Percentiles rank a stretch among this genome's conserved stretches.
These are phyloP conservation scores for Plasmodium fragile DNA, from an alignment of 169 alveolate genomes.

Conservation along the genomic window DNA sequence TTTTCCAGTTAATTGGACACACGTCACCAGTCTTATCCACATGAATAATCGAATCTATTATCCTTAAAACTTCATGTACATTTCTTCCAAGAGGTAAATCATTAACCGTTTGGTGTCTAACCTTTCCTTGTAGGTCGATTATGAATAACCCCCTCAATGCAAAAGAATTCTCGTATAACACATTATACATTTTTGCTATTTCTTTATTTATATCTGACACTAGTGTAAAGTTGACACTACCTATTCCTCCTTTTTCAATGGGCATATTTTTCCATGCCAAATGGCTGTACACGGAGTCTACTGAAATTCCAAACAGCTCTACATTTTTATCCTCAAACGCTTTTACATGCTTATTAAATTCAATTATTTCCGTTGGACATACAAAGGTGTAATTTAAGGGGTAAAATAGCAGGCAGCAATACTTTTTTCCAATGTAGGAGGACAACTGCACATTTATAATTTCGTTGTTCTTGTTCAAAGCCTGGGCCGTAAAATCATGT, in stretches of 20 bases:
- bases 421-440: constrained; percentile 79
- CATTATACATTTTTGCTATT: constrained; percentile 82
- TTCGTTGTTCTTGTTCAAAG: constrained; percentile 76
- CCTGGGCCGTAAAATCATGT: constrained; percentile 81
- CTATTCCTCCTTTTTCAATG: constrained; percentile 83
- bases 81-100: constrained; percentile 87
- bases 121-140: constrained; percentile 82
- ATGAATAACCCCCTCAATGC: constrained; percentile 84
- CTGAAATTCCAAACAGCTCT: constrained; percentile 85
- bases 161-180: constrained; percentile 82
- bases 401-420: constrained; percentile 83
- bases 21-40: constrained; percentile 85
- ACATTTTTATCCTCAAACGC: constrained; percentile 82
- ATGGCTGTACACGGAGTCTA: constrained; percentile 86
- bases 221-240: constrained; percentile 83
- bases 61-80: constrained; percentile 85
- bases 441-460: constrained; percentile 77
- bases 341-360: constrained; percentile 80
- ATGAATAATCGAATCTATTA: constrained; percentile 84
- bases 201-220: constrained; percentile 83
- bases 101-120: constrained; percentile 81
- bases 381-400: constrained; percentile 88
- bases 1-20: constrained; percentile 88
- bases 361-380: constrained; percentile 88
- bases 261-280: constrained; percentile 86